Evolutionary conservation across 2,329 filamentous ascomycete species (phyloP).

Genomic region (Pezicula neosporulosa): DNA sequence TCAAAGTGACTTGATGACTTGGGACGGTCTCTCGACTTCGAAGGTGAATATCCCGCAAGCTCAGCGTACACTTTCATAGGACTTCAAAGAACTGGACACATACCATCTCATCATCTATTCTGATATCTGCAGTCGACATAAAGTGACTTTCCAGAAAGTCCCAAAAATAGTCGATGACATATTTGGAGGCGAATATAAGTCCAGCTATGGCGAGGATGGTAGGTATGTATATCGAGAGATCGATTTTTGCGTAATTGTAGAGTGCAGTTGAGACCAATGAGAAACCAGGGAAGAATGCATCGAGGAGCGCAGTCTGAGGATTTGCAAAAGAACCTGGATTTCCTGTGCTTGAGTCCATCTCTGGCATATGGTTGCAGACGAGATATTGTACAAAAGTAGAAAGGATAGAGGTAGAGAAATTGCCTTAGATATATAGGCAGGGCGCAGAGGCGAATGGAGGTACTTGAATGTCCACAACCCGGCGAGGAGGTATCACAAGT

Average conservation of each 20-base stretch:
- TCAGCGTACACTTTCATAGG: no score
- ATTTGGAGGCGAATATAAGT: slow-evolving; percentile 48
- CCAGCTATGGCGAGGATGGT: slow-evolving; percentile 47
- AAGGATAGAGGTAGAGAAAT: no score
- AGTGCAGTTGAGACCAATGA: slow-evolving; percentile 51
- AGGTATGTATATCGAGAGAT: slow-evolving; percentile 61
- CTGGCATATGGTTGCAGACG: no score
- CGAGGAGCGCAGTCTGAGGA: slow-evolving; percentile 39
- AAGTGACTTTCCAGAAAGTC: slow-evolving; percentile 48
- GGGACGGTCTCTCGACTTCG: no score
- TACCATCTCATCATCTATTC: slow-evolving; percentile 62
- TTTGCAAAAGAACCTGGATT: slow-evolving; percentile 8
- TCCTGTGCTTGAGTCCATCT: not conserved
- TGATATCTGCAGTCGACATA: slow-evolving; percentile 64
- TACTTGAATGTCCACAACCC: no score
- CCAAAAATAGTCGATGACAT: slow-evolving; percentile 46
- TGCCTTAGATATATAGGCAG: no score
- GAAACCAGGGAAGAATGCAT: slow-evolving; percentile 65
- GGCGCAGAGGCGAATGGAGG: no score
- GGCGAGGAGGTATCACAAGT: no score
- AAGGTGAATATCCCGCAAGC: no score
- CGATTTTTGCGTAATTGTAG: slow-evolving; percentile 55
- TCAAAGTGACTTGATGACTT: no score
- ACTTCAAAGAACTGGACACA: no score
- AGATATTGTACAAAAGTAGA: no score